Percentiles rank a stretch among this genome's conserved stretches.
phyloP scores from a whole-genome alignment of 768 basidiomycete genomes.

The Lyophyllum shimeji region DNA sequence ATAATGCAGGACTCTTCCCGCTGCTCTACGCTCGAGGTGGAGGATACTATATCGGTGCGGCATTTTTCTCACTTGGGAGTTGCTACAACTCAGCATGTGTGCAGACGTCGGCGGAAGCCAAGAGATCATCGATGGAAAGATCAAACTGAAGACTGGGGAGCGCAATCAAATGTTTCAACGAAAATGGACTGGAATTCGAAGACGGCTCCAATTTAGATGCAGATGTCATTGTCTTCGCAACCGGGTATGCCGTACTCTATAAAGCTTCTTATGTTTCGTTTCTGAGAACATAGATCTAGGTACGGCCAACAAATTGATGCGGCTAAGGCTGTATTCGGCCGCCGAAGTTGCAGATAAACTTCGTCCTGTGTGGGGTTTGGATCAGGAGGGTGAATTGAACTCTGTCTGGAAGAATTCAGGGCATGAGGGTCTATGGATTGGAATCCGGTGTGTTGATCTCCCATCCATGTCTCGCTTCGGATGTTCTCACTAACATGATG shows the following conservation, averaged over 20 bases:
- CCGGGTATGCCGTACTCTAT: conserved; percentile 37
- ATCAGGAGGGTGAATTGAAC: conserved; percentile 61
- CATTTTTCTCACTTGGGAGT: background rate
- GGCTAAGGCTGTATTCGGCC: conserved; percentile 44
- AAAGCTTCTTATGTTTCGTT: background rate
- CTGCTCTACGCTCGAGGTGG: conserved; percentile 31
- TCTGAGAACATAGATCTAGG: conserved; percentile 25
- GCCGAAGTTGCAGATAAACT: conserved; percentile 43
- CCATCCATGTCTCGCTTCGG: background rate
- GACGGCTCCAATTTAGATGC: conserved; percentile 45
- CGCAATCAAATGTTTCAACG: conserved; percentile 44
- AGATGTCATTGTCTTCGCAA: conserved; percentile 61
- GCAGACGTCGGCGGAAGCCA: conserved; percentile 60
- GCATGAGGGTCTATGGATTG: conserved; percentile 53
- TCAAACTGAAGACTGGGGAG: conserved; percentile 69
- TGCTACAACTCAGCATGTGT: background rate
- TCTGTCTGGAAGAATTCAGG: conserved; percentile 52
- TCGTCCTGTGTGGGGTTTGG: conserved; percentile 62
- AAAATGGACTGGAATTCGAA: conserved; percentile 45
- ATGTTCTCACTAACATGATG: background rate
- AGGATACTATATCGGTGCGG: conserved; percentile 39
- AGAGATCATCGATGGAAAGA: conserved; percentile 63
- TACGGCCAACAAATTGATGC: conserved; percentile 43
- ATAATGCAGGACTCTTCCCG: conserved; percentile 33
- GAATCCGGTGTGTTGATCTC: conserved; percentile 45